Conservation (phyloP, 176 grass and related monocot genomes). For the Lolium rigidum region DNA sequence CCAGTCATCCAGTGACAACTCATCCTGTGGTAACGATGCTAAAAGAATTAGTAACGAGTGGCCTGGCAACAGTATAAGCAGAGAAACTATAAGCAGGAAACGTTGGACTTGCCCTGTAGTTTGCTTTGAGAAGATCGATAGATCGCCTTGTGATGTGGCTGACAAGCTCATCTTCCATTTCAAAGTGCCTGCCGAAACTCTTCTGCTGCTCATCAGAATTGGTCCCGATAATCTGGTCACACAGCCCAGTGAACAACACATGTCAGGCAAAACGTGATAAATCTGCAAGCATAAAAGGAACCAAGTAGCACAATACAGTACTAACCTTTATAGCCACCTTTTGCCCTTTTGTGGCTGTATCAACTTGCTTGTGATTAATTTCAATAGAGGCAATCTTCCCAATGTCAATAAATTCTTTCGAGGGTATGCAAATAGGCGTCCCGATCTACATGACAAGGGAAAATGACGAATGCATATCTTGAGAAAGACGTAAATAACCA, state of each 20-base stretch:
- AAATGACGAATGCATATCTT: slow-evolving; percentile 23
- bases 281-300: not conserved
- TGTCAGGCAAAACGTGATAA: slow-evolving; percentile 5
- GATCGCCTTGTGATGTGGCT: slow-evolving; percentile 80
- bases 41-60: not conserved
- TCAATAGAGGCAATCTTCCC: slow-evolving; percentile 88
- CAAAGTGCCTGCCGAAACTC: slow-evolving; percentile 81
- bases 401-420: slow-evolving; percentile 76
- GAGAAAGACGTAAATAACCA: not conserved
- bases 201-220: slow-evolving; percentile 88
- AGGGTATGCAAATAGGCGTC: slow-evolving; percentile 81
- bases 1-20: slow-evolving; percentile 73
- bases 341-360: slow-evolving; percentile 81
- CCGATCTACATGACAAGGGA: slow-evolving; percentile 61
- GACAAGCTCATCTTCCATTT: slow-evolving; percentile 87
- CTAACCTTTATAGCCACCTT: slow-evolving; percentile 89
- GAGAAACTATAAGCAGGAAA: not conserved
- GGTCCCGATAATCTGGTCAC: slow-evolving; percentile 62
- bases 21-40: slow-evolving; percentile 51
- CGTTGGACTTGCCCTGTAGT: slow-evolving; percentile 72
- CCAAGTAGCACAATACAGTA: not conserved
- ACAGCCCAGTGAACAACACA: slow-evolving; percentile 17
- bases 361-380: slow-evolving; percentile 94
- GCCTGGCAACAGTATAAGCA: slow-evolving; percentile 38
- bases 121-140: slow-evolving; percentile 80